These are phyloP conservation scores for Hibiscus trionum DNA, from an alignment of 345 rosid genomes.

Conservation along the genomic window DNA sequence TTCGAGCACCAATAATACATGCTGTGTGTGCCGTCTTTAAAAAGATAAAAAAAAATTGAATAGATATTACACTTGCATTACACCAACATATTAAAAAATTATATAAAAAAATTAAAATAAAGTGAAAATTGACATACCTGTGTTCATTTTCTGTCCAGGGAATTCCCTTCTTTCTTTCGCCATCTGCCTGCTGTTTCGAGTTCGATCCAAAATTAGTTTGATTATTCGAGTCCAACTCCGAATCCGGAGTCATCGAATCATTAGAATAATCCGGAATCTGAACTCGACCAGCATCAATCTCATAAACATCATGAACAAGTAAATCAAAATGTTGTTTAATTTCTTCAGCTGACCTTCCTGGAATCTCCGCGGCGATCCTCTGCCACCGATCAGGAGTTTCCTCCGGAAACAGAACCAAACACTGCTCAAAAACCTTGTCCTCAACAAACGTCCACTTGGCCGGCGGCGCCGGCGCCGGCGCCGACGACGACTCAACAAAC, in stretches of 20 bases:
- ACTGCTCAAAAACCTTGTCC: slow-evolving; percentile 67
- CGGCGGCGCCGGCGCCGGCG: neutral
- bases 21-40: no score
- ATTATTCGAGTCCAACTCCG: slow-evolving; percentile 25
- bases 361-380: slow-evolving; percentile 39
- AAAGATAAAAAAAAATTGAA: no score
- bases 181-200: slow-evolving; percentile 17
- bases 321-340: slow-evolving; percentile 53
- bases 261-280: slow-evolving; percentile 52
- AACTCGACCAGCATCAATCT: slow-evolving; percentile 66
- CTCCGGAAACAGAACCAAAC: slow-evolving; percentile 51
- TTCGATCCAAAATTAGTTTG: slow-evolving; percentile 34
- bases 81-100: no score
- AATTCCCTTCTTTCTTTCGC: slow-evolving; percentile 69
- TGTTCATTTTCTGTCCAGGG: slow-evolving; percentile 68
- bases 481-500: neutral
- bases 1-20: no score
- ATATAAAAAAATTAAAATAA: neutral
- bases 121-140: slow-evolving; percentile 15
- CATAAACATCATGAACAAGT: slow-evolving; percentile 47
- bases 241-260: slow-evolving; percentile 16
- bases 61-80: no score
- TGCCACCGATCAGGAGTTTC: slow-evolving; percentile 58
- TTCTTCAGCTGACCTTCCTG: slow-evolving; percentile 38
- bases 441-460: slow-evolving; percentile 51